Conservation (phyloP, 2,329 filamentous ascomycete species). For the Phialocephala sp. region DNA sequence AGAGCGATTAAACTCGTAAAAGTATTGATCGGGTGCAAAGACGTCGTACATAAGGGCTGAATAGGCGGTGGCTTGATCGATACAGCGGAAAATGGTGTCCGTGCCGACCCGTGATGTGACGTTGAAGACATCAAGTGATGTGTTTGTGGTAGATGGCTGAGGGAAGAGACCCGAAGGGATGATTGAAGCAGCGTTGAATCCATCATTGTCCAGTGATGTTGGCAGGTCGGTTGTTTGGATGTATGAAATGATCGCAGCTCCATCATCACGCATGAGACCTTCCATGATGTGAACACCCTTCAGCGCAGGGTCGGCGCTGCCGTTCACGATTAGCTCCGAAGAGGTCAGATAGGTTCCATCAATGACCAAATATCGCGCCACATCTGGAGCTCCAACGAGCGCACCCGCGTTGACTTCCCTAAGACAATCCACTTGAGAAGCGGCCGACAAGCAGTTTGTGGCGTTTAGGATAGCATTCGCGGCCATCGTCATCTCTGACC, state of each 20-base stretch:
- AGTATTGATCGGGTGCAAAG: conserved; percentile 43
- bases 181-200: conserved; percentile 26
- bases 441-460: conserved; percentile 30
- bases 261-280: conserved; percentile 44
- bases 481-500: conserved; percentile 22
- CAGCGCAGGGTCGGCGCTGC: conserved; percentile 20
- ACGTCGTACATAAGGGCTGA: conserved; percentile 37
- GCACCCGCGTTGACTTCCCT: conserved; percentile 24
- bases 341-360: conserved; percentile 41
- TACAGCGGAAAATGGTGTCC: conserved; percentile 40
- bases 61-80: conserved; percentile 40
- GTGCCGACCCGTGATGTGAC: conserved; percentile 42
- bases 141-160: conserved; percentile 26
- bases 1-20: conserved; percentile 43
- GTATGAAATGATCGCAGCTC: conserved; percentile 36
- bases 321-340: conserved; percentile 21
- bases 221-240: conserved; percentile 31
- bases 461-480: conserved; percentile 27
- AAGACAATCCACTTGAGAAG: conserved; percentile 33
- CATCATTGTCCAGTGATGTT: conserved; percentile 18
- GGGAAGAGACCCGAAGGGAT: conserved; percentile 28
- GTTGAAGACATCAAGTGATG: conserved; percentile 40
- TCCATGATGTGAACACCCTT: conserved; percentile 39
- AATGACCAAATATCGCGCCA: conserved; percentile 35
- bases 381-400: conserved; percentile 15